Conservation (phyloP, 192 early-diverging fungal genomes). For the Geranomyces variabilis region DNA sequence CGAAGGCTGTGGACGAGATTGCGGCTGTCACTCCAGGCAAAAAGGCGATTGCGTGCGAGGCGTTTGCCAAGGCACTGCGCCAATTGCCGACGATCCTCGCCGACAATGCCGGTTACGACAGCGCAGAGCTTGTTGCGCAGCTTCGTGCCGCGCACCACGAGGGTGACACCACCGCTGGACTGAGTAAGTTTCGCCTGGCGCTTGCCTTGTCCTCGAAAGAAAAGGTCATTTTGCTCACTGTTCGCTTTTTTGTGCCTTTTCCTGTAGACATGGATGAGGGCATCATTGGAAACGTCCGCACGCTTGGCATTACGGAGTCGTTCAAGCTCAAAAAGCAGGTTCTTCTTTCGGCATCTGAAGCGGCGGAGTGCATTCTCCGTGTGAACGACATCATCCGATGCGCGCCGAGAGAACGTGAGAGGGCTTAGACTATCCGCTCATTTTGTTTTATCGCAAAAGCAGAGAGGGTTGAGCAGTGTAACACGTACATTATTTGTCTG, state of each 20-base stretch:
- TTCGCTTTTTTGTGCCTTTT: background rate
- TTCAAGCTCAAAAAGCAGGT: conserved; percentile 95
- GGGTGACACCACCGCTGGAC: conserved; percentile 72
- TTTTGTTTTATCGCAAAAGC: no score
- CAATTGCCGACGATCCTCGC: conserved; percentile 97
- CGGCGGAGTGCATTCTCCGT: conserved; percentile 95
- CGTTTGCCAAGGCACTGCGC: conserved; percentile 91
- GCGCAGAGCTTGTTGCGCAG: conserved; percentile 87
- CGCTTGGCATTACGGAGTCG: conserved; percentile 91
- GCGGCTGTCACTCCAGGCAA: conserved; percentile 93
- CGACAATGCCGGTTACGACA: conserved; percentile 97
- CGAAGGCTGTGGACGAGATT: conserved; percentile 92
- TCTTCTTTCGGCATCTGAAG: conserved; percentile 90
- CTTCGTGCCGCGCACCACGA: conserved; percentile 94
- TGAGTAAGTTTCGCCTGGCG: conserved; percentile 50
- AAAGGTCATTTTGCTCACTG: background rate
- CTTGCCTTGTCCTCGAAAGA: background rate
- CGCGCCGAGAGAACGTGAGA: conserved; percentile 47
- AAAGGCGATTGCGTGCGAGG: conserved; percentile 91
- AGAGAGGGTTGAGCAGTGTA: no score
- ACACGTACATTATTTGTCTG: no score
- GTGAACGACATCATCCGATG: conserved; percentile 98
- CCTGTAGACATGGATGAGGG: conserved; percentile 80
- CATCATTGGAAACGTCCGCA: conserved; percentile 75
- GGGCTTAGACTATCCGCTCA: no score